These are phyloP conservation scores for Boletus pseudopeckii DNA, from an alignment of 768 basidiomycete genomes.

Conservation along the genomic window DNA sequence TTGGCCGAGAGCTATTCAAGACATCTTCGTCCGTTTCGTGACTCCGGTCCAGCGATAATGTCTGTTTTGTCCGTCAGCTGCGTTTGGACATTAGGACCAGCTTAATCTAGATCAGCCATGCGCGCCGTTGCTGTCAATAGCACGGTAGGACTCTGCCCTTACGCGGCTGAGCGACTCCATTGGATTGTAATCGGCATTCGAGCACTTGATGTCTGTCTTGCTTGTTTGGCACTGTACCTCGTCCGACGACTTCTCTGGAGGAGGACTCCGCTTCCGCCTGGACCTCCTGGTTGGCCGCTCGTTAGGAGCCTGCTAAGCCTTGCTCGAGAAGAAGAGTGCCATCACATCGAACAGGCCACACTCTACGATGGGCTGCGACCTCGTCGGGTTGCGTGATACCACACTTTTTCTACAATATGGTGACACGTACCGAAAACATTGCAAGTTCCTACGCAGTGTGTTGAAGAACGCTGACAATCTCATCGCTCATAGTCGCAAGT, in stretches of 20 bases:
- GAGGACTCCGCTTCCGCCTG: too few relatives aligned
- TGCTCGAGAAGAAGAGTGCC: conserved; percentile 10
- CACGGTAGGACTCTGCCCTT: too few relatives aligned
- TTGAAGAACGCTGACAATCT: not conserved
- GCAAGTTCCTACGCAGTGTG: conserved; percentile 4
- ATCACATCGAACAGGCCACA: conserved; percentile 4
- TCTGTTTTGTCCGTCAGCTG: too few relatives aligned
- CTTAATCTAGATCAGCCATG: not conserved
- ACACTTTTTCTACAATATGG: conserved; percentile 13
- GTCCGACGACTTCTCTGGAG: not conserved
- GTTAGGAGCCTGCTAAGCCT: conserved; percentile 46
- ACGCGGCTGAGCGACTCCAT: not conserved
- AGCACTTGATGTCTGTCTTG: conserved; percentile 3
- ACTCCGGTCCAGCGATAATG: too few relatives aligned
- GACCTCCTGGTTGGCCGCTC: conserved; percentile 35
- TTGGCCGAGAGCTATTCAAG: too few relatives aligned
- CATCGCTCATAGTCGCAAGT: conserved; percentile 3
- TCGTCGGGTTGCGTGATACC: conserved; percentile 15
- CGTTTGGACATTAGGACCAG: too few relatives aligned
- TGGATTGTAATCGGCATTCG: not conserved
- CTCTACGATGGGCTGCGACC: conserved; percentile 19
- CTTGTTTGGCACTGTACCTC: conserved; percentile 9
- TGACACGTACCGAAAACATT: conserved; percentile 2
- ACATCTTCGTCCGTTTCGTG: too few relatives aligned
- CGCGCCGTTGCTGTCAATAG: too few relatives aligned